Conservation (phyloP, 164 flowering plant genomes). For the Sedum album region DNA sequence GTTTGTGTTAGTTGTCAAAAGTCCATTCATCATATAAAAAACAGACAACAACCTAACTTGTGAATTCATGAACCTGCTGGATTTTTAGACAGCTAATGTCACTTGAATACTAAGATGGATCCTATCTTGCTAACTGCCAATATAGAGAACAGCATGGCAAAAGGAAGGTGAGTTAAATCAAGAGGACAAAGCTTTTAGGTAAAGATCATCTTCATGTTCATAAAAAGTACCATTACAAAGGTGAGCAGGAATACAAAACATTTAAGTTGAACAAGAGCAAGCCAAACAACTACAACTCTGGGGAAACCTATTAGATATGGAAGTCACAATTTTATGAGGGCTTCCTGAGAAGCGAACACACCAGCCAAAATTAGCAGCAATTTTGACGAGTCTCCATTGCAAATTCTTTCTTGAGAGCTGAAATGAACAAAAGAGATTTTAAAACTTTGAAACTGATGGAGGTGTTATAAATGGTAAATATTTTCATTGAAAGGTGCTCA, state of each 20-base stretch:
- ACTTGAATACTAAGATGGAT: not conserved
- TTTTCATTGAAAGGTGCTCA: constrained; percentile 21
- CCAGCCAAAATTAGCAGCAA: not conserved
- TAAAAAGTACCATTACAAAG: constrained; percentile 9
- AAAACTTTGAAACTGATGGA: not conserved
- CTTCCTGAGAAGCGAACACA: constrained; percentile 9
- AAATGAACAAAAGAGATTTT: not conserved
- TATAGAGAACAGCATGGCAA: too few species aligned
- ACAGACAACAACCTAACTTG: constrained; percentile 2
- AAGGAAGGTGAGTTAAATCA: too few species aligned
- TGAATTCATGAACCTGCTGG: not conserved
- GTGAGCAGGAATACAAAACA: not conserved
- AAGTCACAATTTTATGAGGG: constrained; percentile 12
- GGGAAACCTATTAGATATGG: constrained; percentile 18
- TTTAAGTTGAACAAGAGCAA: constrained; percentile 7
- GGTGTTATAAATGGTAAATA: not conserved
- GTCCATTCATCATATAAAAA: not conserved
- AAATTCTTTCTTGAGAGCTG: constrained; percentile 1
- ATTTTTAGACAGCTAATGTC: not conserved
- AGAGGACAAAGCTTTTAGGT: not conserved
- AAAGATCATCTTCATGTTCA: not conserved
- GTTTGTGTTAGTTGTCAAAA: not conserved
- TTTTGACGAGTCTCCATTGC: not conserved
- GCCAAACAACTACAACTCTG: constrained; percentile 6
- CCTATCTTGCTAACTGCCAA: too few species aligned